Evolutionary conservation across 2,329 filamentous ascomycete species (phyloP), one percentile per base, ranked within the genome.

Genomic region (Colletotrichum noveboracense): DNA sequence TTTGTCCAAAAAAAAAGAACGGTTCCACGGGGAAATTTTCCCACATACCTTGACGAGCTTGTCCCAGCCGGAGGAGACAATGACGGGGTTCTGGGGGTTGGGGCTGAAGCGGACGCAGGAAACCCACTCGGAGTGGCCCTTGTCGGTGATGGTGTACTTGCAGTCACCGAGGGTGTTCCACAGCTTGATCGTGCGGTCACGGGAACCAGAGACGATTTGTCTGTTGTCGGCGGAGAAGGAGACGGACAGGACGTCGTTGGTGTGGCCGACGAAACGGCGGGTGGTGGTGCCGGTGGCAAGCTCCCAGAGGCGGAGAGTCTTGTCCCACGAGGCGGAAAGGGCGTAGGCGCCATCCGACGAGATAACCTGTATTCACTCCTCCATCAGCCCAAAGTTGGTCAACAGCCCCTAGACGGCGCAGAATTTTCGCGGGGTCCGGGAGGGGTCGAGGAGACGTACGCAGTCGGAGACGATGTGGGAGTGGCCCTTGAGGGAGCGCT

Each of bases 161-260:
- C 97, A 99, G 93, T 99, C 97, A 90, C 97, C 97, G 81, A 99
- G 95, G 84, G 97, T 99, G 93, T 99, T 99, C 97, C 97, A 99
- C 85, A 99, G 94, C 95, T 98, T 99, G 93, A 99, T 98, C 86
- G 95, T 95, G 88, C 96, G 94, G 92, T 99, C 97, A 88, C 97
- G 96, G 80, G 97, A 98, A 82, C 96, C 97, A 81, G 97, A 98
- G 84, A 98, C 97, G 89, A 99, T 98, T 93, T 98, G 97, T 87
- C 97, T 95, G 95, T 98, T 98, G 92, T 99, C 97, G 93, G 97
- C 97, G 84, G 97, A 98, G 95, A 99, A 99, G 83, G 96, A 98
- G 88, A 99, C 97, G 88, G 96, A 98, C 87, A 98, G 96, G 84
- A 99, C 96, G 86, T 98, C 97, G 92, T 98, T 98, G 92, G 93